Base-by-base conservation (phyloP, 2,329 filamentous ascomycete genomes). In the Penicillium paneum region DNA sequence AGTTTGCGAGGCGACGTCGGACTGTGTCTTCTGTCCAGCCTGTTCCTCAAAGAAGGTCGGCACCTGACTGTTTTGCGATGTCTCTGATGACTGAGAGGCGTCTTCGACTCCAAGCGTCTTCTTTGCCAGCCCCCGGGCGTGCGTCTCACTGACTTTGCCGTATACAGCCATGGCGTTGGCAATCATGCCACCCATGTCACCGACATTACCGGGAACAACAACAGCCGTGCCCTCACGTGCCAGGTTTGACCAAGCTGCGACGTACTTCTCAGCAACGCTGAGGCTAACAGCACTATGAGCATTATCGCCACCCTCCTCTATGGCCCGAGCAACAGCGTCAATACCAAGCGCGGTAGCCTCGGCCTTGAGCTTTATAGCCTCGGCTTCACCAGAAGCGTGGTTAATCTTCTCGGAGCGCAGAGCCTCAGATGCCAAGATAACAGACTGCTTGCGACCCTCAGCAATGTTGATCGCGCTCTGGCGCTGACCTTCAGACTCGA, bases 381-480 rank as follows among this genome's bases (percentile, higher is more conserved):
- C 90, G 10, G 94, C 89, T 78, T 99, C 94, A 83, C 94, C 94
- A 68, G 82, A 83, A 10, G 94, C 94, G 71, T 86, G 83, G 76
- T 99, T 99, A 79, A 99, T 94, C 72, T 95, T 85, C 78, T 99
- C 93, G 15, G 90, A 84, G 63, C 87, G 86, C 76, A 96, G 69
- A 15, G 94, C 94, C 76, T 99, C 94, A 8, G 91, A 97, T 0
- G 94, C 94, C 24, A 99, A 81, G 65, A 99, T 99, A 21, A 97
- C 93, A 64, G 87, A 91, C 81, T 97, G 94, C 80, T 99, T 99
- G 75, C 88, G 86, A 73, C 94, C 94, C 79, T 99, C 94, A 52
- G 94, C 94, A 64, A 99, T 97, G 75, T 99, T 99, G 83, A 99
- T 99, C 36, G 94, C 94, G 67, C 88, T 93, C 78, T 99, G 94